Conservation (phyloP, 2,329 filamentous ascomycete genomes). For the Xylaria sp. region DNA sequence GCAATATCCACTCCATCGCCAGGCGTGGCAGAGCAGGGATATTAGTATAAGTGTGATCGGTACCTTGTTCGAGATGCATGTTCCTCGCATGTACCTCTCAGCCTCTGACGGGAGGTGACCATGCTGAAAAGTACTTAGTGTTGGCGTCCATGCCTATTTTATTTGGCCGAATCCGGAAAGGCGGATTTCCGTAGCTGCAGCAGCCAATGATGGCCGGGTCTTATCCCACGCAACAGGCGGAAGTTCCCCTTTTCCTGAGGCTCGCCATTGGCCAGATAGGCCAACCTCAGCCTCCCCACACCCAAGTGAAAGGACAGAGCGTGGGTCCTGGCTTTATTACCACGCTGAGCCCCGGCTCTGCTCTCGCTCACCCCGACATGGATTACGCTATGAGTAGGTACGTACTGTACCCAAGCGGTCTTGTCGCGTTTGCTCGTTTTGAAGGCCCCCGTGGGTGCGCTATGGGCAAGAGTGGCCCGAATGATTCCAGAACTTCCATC, state of each 20-base stretch:
- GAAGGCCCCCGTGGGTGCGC: neutral
- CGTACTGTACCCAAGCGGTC: neutral
- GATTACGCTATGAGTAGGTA: slow-evolving; percentile 7
- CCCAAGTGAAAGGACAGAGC: slow-evolving; percentile 23
- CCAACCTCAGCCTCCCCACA: slow-evolving; percentile 30
- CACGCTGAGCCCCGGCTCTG: slow-evolving; percentile 21
- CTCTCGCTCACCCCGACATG: slow-evolving; percentile 27
- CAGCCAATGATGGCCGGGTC: slow-evolving; percentile 24
- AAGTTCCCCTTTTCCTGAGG: slow-evolving; percentile 25
- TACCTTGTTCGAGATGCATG: slow-evolving; percentile 9
- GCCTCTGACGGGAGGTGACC: slow-evolving; percentile 18
- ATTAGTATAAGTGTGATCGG: slow-evolving; percentile 8
- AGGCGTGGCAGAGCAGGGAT: slow-evolving; percentile 38
- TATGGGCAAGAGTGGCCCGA: slow-evolving; percentile 11
- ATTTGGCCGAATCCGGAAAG: slow-evolving; percentile 22
- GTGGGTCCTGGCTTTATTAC: slow-evolving; percentile 20
- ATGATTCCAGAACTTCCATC: slow-evolving; percentile 35
- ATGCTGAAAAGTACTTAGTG: slow-evolving; percentile 9
- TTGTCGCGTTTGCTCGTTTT: neutral
- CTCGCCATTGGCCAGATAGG: slow-evolving; percentile 19
- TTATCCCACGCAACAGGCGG: slow-evolving; percentile 23
- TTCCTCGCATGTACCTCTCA: slow-evolving; percentile 10
- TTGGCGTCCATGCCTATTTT: slow-evolving; percentile 16
- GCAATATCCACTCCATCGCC: neutral
- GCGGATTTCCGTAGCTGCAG: slow-evolving; percentile 7